Evolutionary conservation across 495 filamentous ascomycete genomes (phyloP), one percentile per base, ranked within the genome.

Genomic region (Parathielavia hyrcaniae): DNA sequence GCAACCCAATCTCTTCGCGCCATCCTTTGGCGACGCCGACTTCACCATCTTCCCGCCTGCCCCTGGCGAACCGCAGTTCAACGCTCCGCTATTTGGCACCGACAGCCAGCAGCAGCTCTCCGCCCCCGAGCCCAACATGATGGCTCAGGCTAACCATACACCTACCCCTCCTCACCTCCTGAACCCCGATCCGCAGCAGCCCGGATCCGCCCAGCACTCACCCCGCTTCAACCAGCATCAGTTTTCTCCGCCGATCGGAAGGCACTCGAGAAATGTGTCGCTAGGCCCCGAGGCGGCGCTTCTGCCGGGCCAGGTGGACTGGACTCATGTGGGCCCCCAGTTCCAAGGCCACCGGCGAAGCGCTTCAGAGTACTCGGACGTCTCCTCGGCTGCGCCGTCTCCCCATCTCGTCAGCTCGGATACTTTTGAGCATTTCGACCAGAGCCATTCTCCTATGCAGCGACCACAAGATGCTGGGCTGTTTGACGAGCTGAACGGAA

Each of bases 331-430:
- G 69, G 77, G 82, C 54, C 74, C 74, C 44, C 83, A 85, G 63
- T 97, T 95, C 64, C 83, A 86, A 55, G 74, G 76, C 7, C 91
- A 97, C 69, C 82, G 91, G 54, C 81, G 90, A 66, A 82, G 86
- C 38, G 88, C 91, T 1, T 97, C 92, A 8, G 93, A 97, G 67
- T 88, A 87, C 63, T 97, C 91, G 6, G 93, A 97, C 63, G 77
- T 76, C 13, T 92, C 88, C 16, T 95, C 90, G 19, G 86, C 82
- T 1, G 81, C 85, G 10, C 83, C 84, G 34, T 97, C 92, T 19
- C 93, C 93, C 46, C 89, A 83, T 65, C 67, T 96, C 49, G 80
- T 80, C 26, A 89, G 88, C 66, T 79, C 85, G 52, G 93, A 97
- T 53, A 83, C 75, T 60, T 90, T 92, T 66, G 91, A 97, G 14